Evolutionary conservation across 495 filamentous ascomycete species (phyloP), one percentile per base, ranked within the genome.

Genomic region (Ascodesmis nigricans): DNA sequence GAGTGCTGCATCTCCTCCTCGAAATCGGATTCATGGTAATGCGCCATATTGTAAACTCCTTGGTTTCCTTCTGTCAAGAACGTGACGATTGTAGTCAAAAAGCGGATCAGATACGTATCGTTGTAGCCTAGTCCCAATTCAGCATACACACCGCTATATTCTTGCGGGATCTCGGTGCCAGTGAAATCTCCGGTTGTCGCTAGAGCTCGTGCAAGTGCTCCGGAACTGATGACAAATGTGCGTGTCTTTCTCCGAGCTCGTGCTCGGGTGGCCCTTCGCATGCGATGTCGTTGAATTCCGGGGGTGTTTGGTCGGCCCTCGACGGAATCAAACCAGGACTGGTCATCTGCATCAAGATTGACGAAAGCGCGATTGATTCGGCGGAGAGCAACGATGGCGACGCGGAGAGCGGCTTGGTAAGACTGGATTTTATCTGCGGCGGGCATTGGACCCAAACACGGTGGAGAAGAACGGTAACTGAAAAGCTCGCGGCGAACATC

Each of bases 181-280:
- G n/a, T n/a, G n/a, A n/a, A n/a, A n/a, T n/a, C n/a, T n/a, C n/a
- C n/a, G n/a, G n/a, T n/a, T n/a, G n/a, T n/a, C 31, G 66, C 67
- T 10, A 78, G 52, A 4, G 63, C 58, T 16, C 59, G 53, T 10
- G 67, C 55, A 13, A 78, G 46, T 5, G 66, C 65, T 17, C 73
- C 74, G 16, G 68, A 58, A n/a, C 71, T 73, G 53, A 75, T 73
- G 3, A 76, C 61, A 49, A 78, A 78, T 27, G 68, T 55, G 45
- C 69, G 65, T n/a, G 63, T 54, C 11, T 63, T 56, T 24, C 68
- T 60, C 16, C 74, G 66, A 33, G 69, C 59, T 5, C 53, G 55
- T 11, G 71, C 68, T 13, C 73, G 56, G 3, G 62, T 60, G 42
- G 66, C 60, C 43, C 75, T 67, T 4, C 68, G n/a, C n/a, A n/a